Conservation (phyloP, 1,284 basidiomycete species). For the Golubevia sp. region DNA sequence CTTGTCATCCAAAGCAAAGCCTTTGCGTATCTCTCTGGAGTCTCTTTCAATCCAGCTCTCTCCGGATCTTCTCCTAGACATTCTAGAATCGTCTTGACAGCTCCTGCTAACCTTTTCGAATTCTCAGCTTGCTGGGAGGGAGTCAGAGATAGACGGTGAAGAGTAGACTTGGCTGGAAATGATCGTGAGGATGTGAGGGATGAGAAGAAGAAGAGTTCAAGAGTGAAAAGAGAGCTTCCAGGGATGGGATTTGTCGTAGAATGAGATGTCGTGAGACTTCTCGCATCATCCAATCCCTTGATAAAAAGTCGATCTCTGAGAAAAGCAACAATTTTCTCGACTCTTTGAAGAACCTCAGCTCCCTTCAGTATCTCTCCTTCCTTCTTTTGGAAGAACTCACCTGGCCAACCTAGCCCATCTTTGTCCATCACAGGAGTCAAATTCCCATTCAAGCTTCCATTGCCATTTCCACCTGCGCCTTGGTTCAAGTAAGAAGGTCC, state of each 20-base stretch:
- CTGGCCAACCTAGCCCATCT: conserved; percentile 57
- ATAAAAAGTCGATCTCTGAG: too few species aligned
- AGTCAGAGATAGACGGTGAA: conserved; percentile 44
- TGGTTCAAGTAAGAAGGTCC: too few species aligned
- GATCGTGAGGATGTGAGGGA: not conserved
- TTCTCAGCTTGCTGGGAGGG: conserved; percentile 40
- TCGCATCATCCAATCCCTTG: too few species aligned
- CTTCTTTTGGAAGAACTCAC: too few species aligned
- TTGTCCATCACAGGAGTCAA: conserved; percentile 51
- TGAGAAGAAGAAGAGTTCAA: not conserved
- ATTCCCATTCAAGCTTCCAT: conserved; percentile 11
- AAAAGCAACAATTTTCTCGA: too few species aligned
- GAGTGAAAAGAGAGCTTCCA: not conserved
- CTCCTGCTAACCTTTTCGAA: conserved; percentile 72
- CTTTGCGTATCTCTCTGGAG: conserved; percentile 94
- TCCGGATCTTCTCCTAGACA: conserved; percentile 98
- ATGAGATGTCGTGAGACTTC: too few species aligned
- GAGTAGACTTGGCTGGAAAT: conserved; percentile 32
- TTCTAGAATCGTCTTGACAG: conserved; percentile 89
- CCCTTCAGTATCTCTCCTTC: too few species aligned
- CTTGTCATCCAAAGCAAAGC: conserved; percentile 99
- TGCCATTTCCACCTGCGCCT: too few species aligned
- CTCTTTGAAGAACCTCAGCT: too few species aligned
- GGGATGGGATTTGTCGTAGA: not conserved
- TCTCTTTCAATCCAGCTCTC: conserved; percentile 84